Evolutionary conservation across 129 eudicot genomes (phyloP), one percentile per base, ranked within the genome.

Genomic region (Mikania micrantha): DNA sequence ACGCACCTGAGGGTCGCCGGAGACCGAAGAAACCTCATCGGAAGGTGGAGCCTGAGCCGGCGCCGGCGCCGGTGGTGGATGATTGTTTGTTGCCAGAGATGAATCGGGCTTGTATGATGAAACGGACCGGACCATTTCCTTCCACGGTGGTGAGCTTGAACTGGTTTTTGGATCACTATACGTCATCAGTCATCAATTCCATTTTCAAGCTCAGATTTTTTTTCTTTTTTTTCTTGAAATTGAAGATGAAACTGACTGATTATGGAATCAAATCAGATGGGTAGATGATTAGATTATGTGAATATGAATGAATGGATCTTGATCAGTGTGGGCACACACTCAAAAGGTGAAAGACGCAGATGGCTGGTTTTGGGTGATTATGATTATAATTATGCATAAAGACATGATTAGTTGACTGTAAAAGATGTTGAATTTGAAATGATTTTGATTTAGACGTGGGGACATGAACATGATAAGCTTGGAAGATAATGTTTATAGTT

Each of bases 121-220:
- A 32, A 91, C 98, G 39, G 98, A 84, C 74, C 95, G 74, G 86
- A 88, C 86, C 98, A 92, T 92, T 22, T 92, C 98, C 74, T 86
- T 84, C 96, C 96, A 92, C 0, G 96, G 80, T 1, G 91, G 91
- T 7, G 78, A 60, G 52, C 38, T 32, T 60, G 81, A 24, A 50
- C 28, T 63, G 8, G 81, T 27, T 8, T 75, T 73, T 31, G 95
- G 81, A 72, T 92, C 96, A 6, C 88, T 74, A 59, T 83, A 88
- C 8, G 88, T 82, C 8, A 88, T 91, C 11, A 88, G 88, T 82
- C 8, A 88, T 91, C 11, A 88, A 64, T 67, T 83, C 96, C 97
- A 88, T 87, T 58, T 75, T 72, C 60, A 60, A 2, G 25, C 2
- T 39, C 15, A 20, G 27, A 22, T 16, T 11, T 0, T 0, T n/a